These are phyloP conservation scores for Xylaria sp. DNA, from an alignment of 2,329 filamentous ascomycete genomes.

Conservation along the genomic window DNA sequence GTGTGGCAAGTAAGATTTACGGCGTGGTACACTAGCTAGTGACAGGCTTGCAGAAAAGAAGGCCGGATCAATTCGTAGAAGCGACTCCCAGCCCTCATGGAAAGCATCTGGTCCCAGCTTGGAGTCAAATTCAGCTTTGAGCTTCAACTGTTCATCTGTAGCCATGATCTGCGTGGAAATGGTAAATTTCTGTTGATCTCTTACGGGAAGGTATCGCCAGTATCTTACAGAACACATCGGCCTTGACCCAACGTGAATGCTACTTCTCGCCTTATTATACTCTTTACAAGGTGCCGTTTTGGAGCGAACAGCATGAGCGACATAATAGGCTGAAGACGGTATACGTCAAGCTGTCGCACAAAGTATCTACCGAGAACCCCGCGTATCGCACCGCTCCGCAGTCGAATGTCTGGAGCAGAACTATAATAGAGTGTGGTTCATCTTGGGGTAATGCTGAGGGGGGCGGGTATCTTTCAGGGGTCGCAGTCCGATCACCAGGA, in stretches of 20 bases:
- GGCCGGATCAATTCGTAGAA: conserved; percentile 41
- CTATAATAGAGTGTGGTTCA: background rate
- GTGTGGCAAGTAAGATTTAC: conserved; percentile 50
- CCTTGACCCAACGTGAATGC: too few relatives aligned
- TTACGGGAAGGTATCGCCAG: background rate
- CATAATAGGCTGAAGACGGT: conserved; percentile 31
- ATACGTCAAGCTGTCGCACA: background rate
- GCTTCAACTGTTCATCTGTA: conserved; percentile 34
- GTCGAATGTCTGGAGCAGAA: background rate
- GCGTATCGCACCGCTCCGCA: background rate
- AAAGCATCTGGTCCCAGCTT: conserved; percentile 40
- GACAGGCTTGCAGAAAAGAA: conserved; percentile 46
- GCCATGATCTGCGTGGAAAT: conserved; percentile 29
- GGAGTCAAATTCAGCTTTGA: conserved; percentile 40
- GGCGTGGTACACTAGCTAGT: conserved; percentile 44
- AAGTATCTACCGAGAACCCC: conserved; percentile 26
- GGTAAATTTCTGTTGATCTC: background rate
- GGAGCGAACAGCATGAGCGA: background rate
- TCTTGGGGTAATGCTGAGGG: conserved; percentile 26
- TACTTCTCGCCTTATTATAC: background rate
- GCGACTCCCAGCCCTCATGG: conserved; percentile 46
- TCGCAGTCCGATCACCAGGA: background rate
- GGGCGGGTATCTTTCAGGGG: background rate
- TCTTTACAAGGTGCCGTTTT: background rate
- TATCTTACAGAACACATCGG: too few relatives aligned